Base-by-base conservation (phyloP, 2,329 filamentous ascomycete genomes). In the Trichoderma semiorbis region DNA sequence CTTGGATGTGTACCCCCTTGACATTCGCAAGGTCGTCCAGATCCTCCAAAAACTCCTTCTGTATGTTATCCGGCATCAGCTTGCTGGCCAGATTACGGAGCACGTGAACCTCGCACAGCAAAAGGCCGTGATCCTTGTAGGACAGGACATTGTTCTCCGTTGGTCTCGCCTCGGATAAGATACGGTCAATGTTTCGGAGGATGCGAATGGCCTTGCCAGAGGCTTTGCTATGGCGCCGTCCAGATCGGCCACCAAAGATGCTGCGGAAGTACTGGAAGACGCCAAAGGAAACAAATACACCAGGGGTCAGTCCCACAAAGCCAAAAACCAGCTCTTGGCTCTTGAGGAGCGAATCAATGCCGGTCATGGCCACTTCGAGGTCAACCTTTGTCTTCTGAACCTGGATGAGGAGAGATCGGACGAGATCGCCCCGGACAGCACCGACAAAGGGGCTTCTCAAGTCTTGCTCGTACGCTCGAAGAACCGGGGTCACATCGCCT, bases 321-420 rank as follows among this genome's bases (percentile, higher is more conserved):
- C 94, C 96, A 83, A 99, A 99, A 28, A 99, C 93, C 62, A 99
- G 87, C 79, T 99, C 95, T 79, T 99, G 96, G 78, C 95, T 98
- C 84, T 96, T 97, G 72, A 99, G 87, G 36, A 99, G 87, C 39
- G 94, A 90, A 84, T 99, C 95, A 75, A 99, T 99, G 21, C 96
- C 96, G 72, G 93, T 94, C 84, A 99, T 95, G 16, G 96, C 96
- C 73, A 98, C 91, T 81, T 99, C 96, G 14, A 99, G 90, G 78
- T 99, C 96, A 10, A 99, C 96, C 84, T 99, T 99, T 26, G 96
- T 98, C 86, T 99, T 99, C 78, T 99, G 96, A 47, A 99, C 91
- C 79, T 99, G 96, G 70, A 99, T 98, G 58, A 99, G 86, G 32
- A 99, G 88, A 5, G 95, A 94, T 66, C 95, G 91, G 43, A 98